Conservation (phyloP, 2,329 filamentous ascomycete species). For the Blumeria graminis region DNA sequence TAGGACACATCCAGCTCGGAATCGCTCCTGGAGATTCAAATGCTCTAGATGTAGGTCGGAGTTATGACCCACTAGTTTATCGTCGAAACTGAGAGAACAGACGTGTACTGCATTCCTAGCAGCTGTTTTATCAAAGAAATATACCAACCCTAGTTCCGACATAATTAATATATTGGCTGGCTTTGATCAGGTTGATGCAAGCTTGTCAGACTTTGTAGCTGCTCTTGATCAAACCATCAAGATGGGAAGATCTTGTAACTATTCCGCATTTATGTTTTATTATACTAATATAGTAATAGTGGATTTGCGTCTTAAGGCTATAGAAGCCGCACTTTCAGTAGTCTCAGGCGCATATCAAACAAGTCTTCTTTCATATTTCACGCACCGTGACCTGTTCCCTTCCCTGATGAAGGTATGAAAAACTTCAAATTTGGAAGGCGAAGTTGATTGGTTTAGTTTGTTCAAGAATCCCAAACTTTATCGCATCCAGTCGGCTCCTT, state of each 20-base stretch:
- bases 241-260: constrained; percentile 44
- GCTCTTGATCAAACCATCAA: constrained; percentile 65
- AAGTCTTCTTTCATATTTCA: constrained; percentile 80
- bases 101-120: constrained; percentile 76
- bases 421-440: background rate
- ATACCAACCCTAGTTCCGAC: constrained; percentile 85
- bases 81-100: constrained; percentile 28
- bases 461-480: constrained; percentile 51
- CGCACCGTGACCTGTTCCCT: constrained; percentile 81
- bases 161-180: constrained; percentile 78
- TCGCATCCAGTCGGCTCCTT: constrained; percentile 48
- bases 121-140: constrained; percentile 64
- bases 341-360: constrained; percentile 92
- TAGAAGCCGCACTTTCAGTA: constrained; percentile 59
- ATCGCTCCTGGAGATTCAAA: constrained; percentile 42
- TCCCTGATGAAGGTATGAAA: constrained; percentile 65
- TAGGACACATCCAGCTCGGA: constrained; percentile 38
- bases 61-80: constrained; percentile 2
- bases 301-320: constrained; percentile 52
- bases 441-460: constrained; percentile 28
- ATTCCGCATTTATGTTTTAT: background rate
- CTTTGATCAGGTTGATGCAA: constrained; percentile 62
- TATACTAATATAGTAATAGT: constrained; percentile 24
- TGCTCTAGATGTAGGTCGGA: constrained; percentile 53
- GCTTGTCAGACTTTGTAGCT: constrained; percentile 74